These are phyloP conservation scores for Venturia aucupariae DNA, from an alignment of 2,329 filamentous ascomycete genomes.

Conservation along the genomic window DNA sequence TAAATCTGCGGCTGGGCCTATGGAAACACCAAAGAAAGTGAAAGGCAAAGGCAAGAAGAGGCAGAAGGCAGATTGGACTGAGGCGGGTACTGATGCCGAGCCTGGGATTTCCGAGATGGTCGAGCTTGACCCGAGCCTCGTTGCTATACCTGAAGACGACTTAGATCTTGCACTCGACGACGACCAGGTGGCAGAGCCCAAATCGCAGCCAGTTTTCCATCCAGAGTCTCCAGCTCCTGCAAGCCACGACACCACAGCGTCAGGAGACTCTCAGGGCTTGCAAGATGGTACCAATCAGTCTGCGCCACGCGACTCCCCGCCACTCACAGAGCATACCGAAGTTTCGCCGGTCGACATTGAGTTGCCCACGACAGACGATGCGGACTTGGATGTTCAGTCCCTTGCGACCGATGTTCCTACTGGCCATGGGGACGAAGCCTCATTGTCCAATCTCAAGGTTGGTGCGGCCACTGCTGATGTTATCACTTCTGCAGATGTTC, in stretches of 20 bases:
- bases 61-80: conserved; percentile 4
- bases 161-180: background rate
- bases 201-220: background rate
- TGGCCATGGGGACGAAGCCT: background rate
- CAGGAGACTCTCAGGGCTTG: background rate
- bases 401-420: background rate
- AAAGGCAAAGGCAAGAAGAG: conserved; percentile 14
- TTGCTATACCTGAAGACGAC: background rate
- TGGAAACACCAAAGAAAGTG: conserved; percentile 8
- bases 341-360: conserved; percentile 7
- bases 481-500: background rate
- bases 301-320: conserved; percentile 1
- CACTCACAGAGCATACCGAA: background rate
- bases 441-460: background rate
- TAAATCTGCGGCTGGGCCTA: background rate
- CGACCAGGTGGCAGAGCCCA: background rate
- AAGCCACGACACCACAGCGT: background rate
- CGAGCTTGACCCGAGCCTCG: background rate
- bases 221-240: background rate
- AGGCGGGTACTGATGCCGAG: background rate
- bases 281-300: conserved; percentile 8
- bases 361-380: conserved; percentile 11
- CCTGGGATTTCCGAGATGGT: background rate
- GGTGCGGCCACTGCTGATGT: background rate
- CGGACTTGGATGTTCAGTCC: conserved; percentile 1